phyloP scores from a whole-genome alignment of 2,329 filamentous ascomycete species.

The Davidsoniella australis region DNA sequence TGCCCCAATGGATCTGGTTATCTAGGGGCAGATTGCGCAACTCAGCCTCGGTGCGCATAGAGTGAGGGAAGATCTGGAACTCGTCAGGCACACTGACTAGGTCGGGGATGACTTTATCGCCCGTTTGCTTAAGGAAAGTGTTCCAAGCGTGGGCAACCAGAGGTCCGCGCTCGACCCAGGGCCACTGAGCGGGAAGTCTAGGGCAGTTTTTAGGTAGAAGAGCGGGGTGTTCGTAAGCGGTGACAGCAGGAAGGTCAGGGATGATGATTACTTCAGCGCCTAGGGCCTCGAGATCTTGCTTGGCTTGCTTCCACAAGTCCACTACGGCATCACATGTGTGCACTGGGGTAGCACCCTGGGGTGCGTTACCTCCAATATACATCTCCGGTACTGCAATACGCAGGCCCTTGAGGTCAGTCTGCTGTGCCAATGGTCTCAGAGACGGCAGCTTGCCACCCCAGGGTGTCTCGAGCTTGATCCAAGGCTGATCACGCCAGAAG shows the following conservation, averaged over 20 bases:
- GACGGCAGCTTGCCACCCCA: constrained; percentile 20
- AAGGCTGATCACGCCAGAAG: constrained; percentile 36
- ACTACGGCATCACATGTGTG: constrained; percentile 14
- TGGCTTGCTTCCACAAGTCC: constrained; percentile 19
- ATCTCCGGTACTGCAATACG: constrained; percentile 32
- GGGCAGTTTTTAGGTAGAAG: constrained; percentile 22
- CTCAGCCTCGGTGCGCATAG: constrained; percentile 14
- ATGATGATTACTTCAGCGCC: constrained; percentile 27
- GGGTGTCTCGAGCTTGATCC: constrained; percentile 23
- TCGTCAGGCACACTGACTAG: constrained; percentile 24
- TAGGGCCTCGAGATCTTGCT: constrained; percentile 21
- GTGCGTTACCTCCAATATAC: constrained; percentile 26
- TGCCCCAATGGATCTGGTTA: constrained; percentile 15
- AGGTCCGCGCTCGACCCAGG: constrained; percentile 27
- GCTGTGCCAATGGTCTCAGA: constrained; percentile 19
- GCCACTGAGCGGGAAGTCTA: constrained; percentile 27
- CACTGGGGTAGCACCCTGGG: constrained; percentile 11
- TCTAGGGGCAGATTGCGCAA: constrained; percentile 10
- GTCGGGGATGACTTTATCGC: constrained; percentile 22
- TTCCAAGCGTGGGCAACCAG: constrained; percentile 35
- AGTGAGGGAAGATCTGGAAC: constrained; percentile 21
- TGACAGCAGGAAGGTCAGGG: constrained; percentile 27
- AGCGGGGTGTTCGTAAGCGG: constrained; percentile 28
- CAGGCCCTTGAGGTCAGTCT: constrained; percentile 24
- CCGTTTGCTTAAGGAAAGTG: constrained; percentile 28